phyloP scores from a whole-genome alignment of 1,284 basidiomycete genomes.

The Chalciporus piperatoides region DNA sequence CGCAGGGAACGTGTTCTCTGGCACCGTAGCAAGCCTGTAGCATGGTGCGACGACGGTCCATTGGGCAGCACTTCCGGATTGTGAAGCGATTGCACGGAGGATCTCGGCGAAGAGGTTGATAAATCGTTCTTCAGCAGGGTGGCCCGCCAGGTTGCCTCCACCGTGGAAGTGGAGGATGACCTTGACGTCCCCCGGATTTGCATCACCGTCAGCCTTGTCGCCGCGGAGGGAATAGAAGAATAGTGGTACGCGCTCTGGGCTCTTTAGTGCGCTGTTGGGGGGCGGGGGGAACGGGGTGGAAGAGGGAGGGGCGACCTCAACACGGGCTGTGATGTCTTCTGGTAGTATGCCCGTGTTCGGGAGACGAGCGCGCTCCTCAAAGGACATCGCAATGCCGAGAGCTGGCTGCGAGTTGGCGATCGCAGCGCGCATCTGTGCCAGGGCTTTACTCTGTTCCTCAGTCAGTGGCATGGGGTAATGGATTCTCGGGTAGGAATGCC shows the following conservation, averaged over 20 bases:
- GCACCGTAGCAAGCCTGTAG: constrained; percentile 27
- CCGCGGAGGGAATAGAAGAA: constrained; percentile 16
- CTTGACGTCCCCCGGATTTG: constrained; percentile 3
- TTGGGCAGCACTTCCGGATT: constrained; percentile 1
- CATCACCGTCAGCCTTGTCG: neutral
- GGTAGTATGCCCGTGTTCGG: constrained; percentile 14
- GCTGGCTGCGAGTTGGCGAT: neutral
- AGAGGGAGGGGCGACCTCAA: constrained; percentile 21
- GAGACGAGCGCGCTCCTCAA: constrained; percentile 22
- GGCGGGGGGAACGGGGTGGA: constrained; percentile 11
- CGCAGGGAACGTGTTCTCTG: constrained; percentile 27
- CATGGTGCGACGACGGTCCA: constrained; percentile 22
- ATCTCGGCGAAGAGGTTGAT: constrained; percentile 12
- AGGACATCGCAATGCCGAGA: constrained; percentile 6
- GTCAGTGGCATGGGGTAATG: constrained; percentile 18
- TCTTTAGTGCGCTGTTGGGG: constrained; percentile 7
- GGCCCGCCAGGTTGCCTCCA: constrained; percentile 20
- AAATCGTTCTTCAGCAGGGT: constrained; percentile 13
- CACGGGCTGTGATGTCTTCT: constrained; percentile 10
- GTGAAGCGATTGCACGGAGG: constrained; percentile 11
- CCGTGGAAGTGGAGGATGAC: constrained; percentile 28
- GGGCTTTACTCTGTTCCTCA: constrained; percentile 12
- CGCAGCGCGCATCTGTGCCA: no score
- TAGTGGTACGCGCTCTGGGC: constrained; percentile 22
- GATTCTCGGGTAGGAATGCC: no score